A percentile compares a stretch with the other conserved stretches of the same genome.
Conservation (phyloP, 352 stramenopile species). For the Globisporangium yorkense region DNA sequence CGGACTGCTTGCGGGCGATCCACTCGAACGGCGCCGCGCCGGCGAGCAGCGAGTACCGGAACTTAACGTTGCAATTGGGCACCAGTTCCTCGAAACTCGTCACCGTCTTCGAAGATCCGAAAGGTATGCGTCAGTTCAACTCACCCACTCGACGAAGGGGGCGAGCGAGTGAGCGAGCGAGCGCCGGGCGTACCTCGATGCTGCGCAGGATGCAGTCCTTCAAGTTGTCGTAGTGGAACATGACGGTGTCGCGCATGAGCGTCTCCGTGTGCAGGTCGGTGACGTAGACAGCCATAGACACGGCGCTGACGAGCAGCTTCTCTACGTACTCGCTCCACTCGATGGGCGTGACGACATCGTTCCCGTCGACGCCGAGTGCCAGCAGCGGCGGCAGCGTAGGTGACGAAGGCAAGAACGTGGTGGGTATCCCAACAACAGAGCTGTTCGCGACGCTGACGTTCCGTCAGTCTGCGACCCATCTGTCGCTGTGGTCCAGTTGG, state of each 20-base stretch:
- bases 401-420: not conserved
- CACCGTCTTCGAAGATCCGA: too few relatives aligned
- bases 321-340: constrained; percentile 2
- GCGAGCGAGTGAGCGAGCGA: not conserved
- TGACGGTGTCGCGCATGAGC: constrained; percentile 15
- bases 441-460: not conserved
- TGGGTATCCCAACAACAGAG: not conserved
- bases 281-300: not conserved
- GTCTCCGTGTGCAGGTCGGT: not conserved
- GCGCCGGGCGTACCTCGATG: constrained; percentile 1
- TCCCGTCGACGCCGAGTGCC: not conserved
- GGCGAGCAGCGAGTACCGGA: constrained; percentile 40
- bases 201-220: constrained; percentile 19
- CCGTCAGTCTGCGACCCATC: not conserved
- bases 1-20: constrained; percentile 13
- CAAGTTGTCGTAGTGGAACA: constrained; percentile 34
- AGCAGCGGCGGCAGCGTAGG: constrained; percentile 10
- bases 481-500: not conserved
- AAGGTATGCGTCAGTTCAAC: not conserved
- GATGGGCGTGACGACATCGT: not conserved
- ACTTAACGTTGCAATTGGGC: constrained; percentile 35
- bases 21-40: constrained; percentile 33
- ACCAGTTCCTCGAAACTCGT: constrained; percentile 12
- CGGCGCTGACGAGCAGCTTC: not conserved
- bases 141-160: too few relatives aligned